Evolutionary conservation across 1,284 basidiomycete genomes (phyloP).

Genomic region (Apiotrichum sp.): DNA sequence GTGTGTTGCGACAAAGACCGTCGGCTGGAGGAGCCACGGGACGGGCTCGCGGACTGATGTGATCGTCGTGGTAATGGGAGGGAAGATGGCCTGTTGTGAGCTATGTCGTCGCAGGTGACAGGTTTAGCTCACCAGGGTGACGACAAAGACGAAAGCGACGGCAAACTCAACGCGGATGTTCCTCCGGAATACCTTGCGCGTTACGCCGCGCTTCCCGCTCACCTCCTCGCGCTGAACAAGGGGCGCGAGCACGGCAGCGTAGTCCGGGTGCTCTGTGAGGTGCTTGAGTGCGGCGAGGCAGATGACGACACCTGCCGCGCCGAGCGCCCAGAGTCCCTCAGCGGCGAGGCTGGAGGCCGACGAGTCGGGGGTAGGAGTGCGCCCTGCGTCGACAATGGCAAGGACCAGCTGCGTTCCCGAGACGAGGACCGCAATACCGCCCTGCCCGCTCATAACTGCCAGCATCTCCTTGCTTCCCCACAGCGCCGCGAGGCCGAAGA

Average conservation of each 20-base stretch:
- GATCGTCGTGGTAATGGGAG: conserved; percentile 73
- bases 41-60: conserved; percentile 55
- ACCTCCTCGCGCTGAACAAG: conserved; percentile 10
- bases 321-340: conserved; percentile 40
- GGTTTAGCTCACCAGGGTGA: conserved; percentile 62
- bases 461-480: conserved; percentile 39
- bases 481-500: conserved; percentile 37
- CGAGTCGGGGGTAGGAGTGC: neutral
- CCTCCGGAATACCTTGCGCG: conserved; percentile 47
- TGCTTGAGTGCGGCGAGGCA: conserved; percentile 29
- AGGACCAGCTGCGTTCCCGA: conserved; percentile 38
- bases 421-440: conserved; percentile 44
- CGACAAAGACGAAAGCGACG: conserved; percentile 65
- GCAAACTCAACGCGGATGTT: conserved; percentile 67
- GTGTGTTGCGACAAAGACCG: conserved; percentile 46
- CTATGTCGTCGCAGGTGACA: conserved; percentile 36
- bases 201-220: conserved; percentile 15
- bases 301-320: conserved; percentile 20
- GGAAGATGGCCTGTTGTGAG: conserved; percentile 64
- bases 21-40: conserved; percentile 35
- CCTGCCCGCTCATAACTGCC: conserved; percentile 47
- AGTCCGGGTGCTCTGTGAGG: conserved; percentile 27
- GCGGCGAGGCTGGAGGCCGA: conserved; percentile 22
- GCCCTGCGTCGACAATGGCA: conserved; percentile 26
- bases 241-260: conserved; percentile 18